Conservation (phyloP, 2,329 filamentous ascomycete species). For the Alternaria solani region DNA sequence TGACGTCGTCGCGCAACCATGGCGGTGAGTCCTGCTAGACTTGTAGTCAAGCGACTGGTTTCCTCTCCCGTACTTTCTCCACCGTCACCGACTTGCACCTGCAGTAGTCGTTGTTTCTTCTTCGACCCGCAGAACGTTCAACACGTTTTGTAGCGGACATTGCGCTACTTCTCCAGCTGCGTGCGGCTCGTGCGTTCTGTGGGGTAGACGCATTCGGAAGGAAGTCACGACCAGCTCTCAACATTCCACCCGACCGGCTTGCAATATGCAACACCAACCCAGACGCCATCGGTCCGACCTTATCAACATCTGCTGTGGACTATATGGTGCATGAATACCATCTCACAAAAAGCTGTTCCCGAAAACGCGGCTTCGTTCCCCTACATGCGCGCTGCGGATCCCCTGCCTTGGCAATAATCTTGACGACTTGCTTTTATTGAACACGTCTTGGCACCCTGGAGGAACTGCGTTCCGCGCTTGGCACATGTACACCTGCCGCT, state of each 20-base stretch:
- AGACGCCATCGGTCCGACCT: neutral
- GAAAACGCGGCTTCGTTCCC: constrained; percentile 2
- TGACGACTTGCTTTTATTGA: constrained; percentile 14
- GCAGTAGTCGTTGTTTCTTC: constrained; percentile 35
- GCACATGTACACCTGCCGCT: constrained; percentile 17
- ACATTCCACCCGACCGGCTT: neutral
- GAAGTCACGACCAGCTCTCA: constrained; percentile 11
- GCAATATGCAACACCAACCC: neutral
- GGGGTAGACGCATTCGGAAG: constrained; percentile 14
- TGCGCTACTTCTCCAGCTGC: constrained; percentile 4
- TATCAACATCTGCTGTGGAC: neutral
- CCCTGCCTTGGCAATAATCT: constrained; percentile 23
- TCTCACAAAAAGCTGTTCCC: neutral
- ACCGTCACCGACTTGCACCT: constrained; percentile 34
- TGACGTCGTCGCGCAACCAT: constrained; percentile 1
- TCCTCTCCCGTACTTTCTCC: constrained; percentile 23
- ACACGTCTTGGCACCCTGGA: constrained; percentile 27
- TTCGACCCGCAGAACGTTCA: constrained; percentile 19
- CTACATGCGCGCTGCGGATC: constrained; percentile 1
- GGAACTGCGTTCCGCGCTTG: constrained; percentile 36
- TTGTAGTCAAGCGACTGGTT: constrained; percentile 25
- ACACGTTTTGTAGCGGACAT: constrained; percentile 21
- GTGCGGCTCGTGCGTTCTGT: constrained; percentile 14
- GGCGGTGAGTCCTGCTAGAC: constrained; percentile 37
- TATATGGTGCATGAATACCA: neutral